phyloP scores from a whole-genome alignment of 768 basidiomycete species.

The Boletus edulis region DNA sequence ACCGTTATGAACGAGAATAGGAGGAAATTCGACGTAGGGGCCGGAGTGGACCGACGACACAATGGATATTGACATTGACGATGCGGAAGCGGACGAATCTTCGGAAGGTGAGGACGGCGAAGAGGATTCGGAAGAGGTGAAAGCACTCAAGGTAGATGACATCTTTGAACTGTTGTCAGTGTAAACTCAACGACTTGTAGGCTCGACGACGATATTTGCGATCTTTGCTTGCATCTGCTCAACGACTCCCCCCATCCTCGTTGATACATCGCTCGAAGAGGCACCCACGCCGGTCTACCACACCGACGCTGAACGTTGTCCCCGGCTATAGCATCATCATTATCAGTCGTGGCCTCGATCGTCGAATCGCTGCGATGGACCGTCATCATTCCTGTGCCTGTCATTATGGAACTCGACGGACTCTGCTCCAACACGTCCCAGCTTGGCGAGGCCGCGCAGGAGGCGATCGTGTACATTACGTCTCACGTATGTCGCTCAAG shows the following conservation, averaged over 20 bases:
- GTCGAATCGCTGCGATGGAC: constrained; percentile 86
- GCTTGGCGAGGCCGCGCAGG: constrained; percentile 72
- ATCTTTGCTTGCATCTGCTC: constrained; percentile 54
- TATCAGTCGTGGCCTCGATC: constrained; percentile 67
- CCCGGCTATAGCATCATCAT: constrained; percentile 87
- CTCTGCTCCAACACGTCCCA: constrained; percentile 60
- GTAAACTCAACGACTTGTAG: constrained; percentile 36
- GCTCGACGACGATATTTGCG: constrained; percentile 74
- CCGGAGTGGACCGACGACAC: constrained; percentile 60
- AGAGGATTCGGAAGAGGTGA: constrained; percentile 69
- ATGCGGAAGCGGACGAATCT: constrained; percentile 45
- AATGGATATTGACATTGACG: constrained; percentile 70
- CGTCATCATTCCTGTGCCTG: constrained; percentile 86
- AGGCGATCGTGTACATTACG: constrained; percentile 74
- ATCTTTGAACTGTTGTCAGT: constrained; percentile 1
- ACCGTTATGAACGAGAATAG: constrained; percentile 59
- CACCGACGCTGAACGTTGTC: constrained; percentile 52
- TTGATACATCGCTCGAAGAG: constrained; percentile 29
- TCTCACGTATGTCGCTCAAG: constrained; percentile 75
- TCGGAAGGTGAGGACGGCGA: constrained; percentile 47
- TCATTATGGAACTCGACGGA: constrained; percentile 97
- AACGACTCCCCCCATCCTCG: constrained; percentile 27
- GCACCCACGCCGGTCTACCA: constrained; percentile 26
- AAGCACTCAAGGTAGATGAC: constrained; percentile 68
- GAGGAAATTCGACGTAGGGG: constrained; percentile 66